Evolutionary conservation across 805 yeast genomes (phyloP), one percentile per base, ranked within the genome.

Genomic region (Wickerhamomyces rabaulensis): DNA sequence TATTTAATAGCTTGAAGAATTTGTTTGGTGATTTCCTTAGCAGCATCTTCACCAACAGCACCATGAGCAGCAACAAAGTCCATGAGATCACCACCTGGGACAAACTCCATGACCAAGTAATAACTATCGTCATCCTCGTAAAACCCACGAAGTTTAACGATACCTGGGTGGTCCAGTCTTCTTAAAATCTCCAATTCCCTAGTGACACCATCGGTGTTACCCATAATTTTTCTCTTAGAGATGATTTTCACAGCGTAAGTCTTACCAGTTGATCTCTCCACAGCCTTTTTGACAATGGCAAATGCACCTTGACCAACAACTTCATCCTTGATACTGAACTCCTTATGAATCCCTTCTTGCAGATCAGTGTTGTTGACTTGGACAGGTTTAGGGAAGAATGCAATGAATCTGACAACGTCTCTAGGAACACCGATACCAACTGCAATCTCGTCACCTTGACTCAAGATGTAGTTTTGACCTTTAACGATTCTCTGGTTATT

Each of bases 241-340:
- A 94, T 91, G 50, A 94, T 89, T 61, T 94, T 94, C 16, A 88
- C 95, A 0, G 99, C 99, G 64, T 71, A 90, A 6, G 92, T 78
- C 53, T 82, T 80, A 13, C 98, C 98, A 0, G 96, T 81, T 7
- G 79, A 66, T 51, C 97, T 76, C 58, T 90, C 94, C 1, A 91
- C 80, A 5, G 95, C 97, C 61, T 88, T 88, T 54, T 89, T 84
- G 25, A 94, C 99, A 1, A 91, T 86, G 6, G 98, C 98, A 74
- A 92, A 92, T 9, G 98, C 98, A n/a, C 99, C 99, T 57, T 89
- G 94, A 1, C 99, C 99, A 1, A 92, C 87, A 15, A 87, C 82
- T 58, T 87, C 96, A 61, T 84, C 87, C 49, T 84, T 78, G 19
- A 92, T 79, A 13, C 87, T 84, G 64, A 83, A 94, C 57, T 84